Evolutionary conservation across 2,329 filamentous ascomycete genomes (phyloP).

Genomic region (Phyllosticta paracitricarpa): DNA sequence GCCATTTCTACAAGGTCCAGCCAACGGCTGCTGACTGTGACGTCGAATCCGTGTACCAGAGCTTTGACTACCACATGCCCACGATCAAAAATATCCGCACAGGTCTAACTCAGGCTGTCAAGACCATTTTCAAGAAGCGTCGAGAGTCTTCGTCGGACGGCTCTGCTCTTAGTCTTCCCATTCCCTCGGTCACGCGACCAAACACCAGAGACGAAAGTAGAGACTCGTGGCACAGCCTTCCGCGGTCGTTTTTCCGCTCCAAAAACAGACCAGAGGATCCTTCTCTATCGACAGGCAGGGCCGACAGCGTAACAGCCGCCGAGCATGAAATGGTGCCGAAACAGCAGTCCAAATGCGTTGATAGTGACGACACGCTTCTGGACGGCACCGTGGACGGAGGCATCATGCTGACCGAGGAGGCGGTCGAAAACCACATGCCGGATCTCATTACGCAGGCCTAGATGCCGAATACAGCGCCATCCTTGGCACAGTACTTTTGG

Average conservation of each 20-base stretch:
- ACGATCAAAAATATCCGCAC: background rate
- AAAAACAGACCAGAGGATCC: background rate
- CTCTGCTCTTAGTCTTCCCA: conserved; percentile 23
- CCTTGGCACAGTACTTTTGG: background rate
- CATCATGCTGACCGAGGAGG: conserved; percentile 48
- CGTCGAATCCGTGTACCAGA: background rate
- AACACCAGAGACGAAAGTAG: conserved; percentile 10
- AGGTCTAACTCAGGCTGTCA: conserved; percentile 2
- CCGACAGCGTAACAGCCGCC: background rate
- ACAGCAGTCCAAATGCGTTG: background rate
- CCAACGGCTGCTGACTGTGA: background rate
- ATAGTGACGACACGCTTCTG: background rate
- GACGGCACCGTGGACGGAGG: conserved; percentile 35
- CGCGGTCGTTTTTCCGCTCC: conserved; percentile 3
- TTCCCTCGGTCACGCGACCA: background rate
- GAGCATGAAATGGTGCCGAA: background rate
- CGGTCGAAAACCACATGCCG: conserved; percentile 37
- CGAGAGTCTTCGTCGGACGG: conserved; percentile 21
- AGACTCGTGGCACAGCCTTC: conserved; percentile 7
- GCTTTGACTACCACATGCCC: background rate
- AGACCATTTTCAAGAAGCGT: conserved; percentile 4
- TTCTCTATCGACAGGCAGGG: background rate
- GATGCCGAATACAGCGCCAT: background rate
- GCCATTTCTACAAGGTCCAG: conserved; percentile 5
- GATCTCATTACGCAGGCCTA: conserved; percentile 21